phyloP scores from a whole-genome alignment of 768 basidiomycete species.

The Russula sp. region DNA sequence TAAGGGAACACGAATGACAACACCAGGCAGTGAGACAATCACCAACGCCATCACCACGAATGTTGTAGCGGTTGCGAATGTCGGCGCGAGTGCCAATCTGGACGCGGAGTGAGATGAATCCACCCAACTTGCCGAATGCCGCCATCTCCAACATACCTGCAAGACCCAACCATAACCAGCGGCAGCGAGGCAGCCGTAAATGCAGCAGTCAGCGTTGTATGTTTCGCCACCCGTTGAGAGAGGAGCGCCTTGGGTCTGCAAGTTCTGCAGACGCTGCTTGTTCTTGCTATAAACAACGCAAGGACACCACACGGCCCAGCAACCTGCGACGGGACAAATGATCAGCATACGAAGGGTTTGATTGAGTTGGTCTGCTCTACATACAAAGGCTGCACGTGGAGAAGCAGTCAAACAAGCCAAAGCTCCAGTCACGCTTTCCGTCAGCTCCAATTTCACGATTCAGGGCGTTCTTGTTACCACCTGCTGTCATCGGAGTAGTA shows the following conservation, averaged over 20 bases:
- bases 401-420: constrained; percentile 28
- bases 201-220: neutral
- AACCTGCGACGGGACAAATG: neutral
- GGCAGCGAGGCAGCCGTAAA: neutral
- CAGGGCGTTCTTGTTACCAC: constrained; percentile 25
- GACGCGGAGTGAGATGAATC: neutral
- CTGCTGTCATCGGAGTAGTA: neutral
- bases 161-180: neutral
- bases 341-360: neutral
- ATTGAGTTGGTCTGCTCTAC: neutral
- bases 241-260: constrained; percentile 33
- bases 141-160: neutral
- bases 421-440: constrained; percentile 33
- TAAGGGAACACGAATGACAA: neutral
- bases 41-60: neutral
- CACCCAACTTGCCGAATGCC: neutral
- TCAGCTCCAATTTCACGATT: constrained; percentile 25
- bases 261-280: constrained; percentile 37
- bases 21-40: neutral
- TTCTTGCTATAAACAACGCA: constrained; percentile 38
- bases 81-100: neutral
- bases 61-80: neutral
- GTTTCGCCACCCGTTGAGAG: constrained; percentile 20
- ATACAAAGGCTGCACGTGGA: neutral
- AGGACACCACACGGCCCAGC: constrained; percentile 31